Evolutionary conservation across 176 grass and related monocot genomes (phyloP).

Genomic region (Aegilops sharonensis): DNA sequence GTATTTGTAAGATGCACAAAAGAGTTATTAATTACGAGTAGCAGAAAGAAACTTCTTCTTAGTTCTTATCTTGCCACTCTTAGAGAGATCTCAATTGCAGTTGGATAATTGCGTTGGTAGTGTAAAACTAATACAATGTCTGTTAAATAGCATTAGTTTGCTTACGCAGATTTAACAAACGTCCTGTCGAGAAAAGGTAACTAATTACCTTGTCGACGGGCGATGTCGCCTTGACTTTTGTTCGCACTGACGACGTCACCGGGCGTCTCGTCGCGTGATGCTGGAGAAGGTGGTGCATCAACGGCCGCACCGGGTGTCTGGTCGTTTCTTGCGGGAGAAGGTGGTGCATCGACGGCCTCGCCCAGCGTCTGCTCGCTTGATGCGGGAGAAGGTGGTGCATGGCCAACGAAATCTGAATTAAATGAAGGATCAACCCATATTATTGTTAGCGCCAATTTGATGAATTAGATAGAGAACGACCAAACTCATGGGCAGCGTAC

Average conservation of each 20-base stretch:
- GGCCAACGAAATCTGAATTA: conserved; percentile 4
- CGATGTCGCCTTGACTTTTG: background rate
- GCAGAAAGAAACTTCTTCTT: background rate
- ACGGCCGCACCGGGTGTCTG: background rate
- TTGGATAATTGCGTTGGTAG: background rate
- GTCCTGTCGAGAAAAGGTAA: background rate
- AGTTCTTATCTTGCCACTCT: background rate
- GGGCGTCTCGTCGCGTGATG: background rate
- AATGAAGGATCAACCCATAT: background rate
- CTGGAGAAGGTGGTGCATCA: background rate
- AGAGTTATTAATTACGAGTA: background rate
- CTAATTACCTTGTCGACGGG: conserved; percentile 4
- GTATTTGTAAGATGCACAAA: background rate
- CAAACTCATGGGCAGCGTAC: background rate
- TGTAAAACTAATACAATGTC: too few relatives aligned
- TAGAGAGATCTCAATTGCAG: background rate
- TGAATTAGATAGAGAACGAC: background rate
- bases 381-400: background rate
- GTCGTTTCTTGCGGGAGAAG: too few relatives aligned
- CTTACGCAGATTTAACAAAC: background rate
- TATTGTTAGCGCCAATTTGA: conserved; percentile 9
- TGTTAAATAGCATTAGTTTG: too few relatives aligned
- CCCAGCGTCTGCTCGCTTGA: background rate
- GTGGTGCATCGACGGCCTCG: too few relatives aligned
- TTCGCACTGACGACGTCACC: background rate